A percentile compares a stretch with the other conserved stretches of the same genome.
phyloP scores from a whole-genome alignment of 495 filamentous ascomycete genomes.

The Cercophora samala region DNA sequence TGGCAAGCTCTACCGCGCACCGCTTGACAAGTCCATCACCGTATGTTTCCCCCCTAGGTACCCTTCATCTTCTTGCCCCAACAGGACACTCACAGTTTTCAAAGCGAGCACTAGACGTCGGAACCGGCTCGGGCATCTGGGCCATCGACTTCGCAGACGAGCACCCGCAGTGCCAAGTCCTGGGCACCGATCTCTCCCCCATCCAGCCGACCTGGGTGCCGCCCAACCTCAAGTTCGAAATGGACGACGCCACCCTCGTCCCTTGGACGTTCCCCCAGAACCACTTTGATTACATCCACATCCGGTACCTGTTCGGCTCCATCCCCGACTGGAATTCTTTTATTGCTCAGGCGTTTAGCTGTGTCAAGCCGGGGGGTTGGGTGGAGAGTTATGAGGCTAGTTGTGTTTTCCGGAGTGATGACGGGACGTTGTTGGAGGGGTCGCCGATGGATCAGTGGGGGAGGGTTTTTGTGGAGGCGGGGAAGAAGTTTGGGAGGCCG shows the following conservation, averaged over 20 bases:
- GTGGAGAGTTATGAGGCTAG: constrained; percentile 33
- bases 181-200: constrained; percentile 56
- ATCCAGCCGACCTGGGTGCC: constrained; percentile 21
- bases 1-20: constrained; percentile 54
- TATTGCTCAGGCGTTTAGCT: constrained; percentile 32
- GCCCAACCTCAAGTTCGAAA: constrained; percentile 43
- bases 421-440: constrained; percentile 17
- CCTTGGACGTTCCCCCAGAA: constrained; percentile 51
- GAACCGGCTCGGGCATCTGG: constrained; percentile 60
- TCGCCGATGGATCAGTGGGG: constrained; percentile 22
- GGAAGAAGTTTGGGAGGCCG: constrained; percentile 16
- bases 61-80: too few relatives aligned
- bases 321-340: constrained; percentile 53
- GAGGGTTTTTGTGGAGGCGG: constrained; percentile 22
- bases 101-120: constrained; percentile 52
- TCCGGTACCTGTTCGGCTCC: constrained; percentile 52
- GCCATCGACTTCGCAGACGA: constrained; percentile 60
- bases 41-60: too few relatives aligned
- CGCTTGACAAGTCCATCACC: constrained; percentile 21
- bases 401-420: constrained; percentile 21
- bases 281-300: constrained; percentile 64
- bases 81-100: too few relatives aligned
- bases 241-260: constrained; percentile 51
- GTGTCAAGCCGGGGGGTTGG: constrained; percentile 30
- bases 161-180: constrained; percentile 48